phyloP scores from a whole-genome alignment of 139 green algal species.

The Nannochloris sp. region DNA sequence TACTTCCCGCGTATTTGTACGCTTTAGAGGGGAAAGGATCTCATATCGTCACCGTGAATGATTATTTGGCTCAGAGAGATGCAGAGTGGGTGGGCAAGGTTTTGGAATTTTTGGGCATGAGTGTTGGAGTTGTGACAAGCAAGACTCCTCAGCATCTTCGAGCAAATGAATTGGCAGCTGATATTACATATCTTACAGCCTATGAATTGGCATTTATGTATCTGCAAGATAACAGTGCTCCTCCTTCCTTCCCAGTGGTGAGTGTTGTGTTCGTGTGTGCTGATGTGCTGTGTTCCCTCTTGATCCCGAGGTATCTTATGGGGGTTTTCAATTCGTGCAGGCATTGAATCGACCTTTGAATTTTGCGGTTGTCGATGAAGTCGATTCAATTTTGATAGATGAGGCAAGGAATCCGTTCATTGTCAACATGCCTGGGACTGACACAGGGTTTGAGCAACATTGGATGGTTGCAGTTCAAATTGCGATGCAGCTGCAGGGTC shows the following conservation, averaged over 20 bases:
- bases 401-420: slow-evolving; percentile 60
- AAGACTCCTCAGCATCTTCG: slow-evolving; percentile 9
- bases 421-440: slow-evolving; percentile 17
- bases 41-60: slow-evolving; percentile 89
- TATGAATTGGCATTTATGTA: slow-evolving; percentile 74
- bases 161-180: slow-evolving; percentile 40
- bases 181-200: slow-evolving; percentile 83
- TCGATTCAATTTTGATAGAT: slow-evolving; percentile 75
- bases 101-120: slow-evolving; percentile 73
- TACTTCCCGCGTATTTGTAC: slow-evolving; percentile 57
- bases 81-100: slow-evolving; percentile 78
- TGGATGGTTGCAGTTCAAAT: slow-evolving; percentile 30
- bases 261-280: neutral
- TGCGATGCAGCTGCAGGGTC: slow-evolving; percentile 5
- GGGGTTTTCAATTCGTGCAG: slow-evolving; percentile 17
- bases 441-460: slow-evolving; percentile 1
- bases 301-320: neutral
- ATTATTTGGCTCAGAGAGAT: slow-evolving; percentile 82
- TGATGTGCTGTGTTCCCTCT: neutral
- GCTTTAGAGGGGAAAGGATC: slow-evolving; percentile 52
- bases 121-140: slow-evolving; percentile 45
- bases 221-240: slow-evolving; percentile 72
- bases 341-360: slow-evolving; percentile 41
- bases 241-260: slow-evolving; percentile 8
- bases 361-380: slow-evolving; percentile 82